Percentiles rank a stretch among this genome's conserved stretches.
phyloP scores from a whole-genome alignment of 768 basidiomycete genomes.

The Termitomyces sp. region DNA sequence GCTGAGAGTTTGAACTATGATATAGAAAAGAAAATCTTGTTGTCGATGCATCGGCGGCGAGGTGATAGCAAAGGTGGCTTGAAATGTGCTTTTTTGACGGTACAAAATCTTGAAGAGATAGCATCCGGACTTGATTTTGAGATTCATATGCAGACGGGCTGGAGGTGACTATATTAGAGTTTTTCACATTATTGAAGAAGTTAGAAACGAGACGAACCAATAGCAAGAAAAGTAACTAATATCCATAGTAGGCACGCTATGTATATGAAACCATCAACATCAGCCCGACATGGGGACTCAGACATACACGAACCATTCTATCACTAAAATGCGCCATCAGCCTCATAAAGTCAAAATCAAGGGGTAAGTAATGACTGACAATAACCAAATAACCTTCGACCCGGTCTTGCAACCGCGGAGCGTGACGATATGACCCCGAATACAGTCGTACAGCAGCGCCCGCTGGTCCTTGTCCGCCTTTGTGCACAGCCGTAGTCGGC shows the following conservation, averaged over 20 bases:
- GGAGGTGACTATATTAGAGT: background rate
- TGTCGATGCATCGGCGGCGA: background rate
- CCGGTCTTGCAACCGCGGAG: conserved; percentile 89
- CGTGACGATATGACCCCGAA: conserved; percentile 82
- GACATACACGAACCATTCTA: background rate
- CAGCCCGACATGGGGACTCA: background rate
- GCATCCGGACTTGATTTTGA: background rate
- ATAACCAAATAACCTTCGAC: conserved; percentile 89
- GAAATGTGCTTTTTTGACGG: background rate
- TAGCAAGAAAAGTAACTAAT: background rate
- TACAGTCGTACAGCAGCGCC: conserved; percentile 76
- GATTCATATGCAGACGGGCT: background rate
- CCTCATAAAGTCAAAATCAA: too few relatives aligned
- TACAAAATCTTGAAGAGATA: background rate
- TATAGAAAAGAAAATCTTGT: background rate
- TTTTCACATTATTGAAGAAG: too few relatives aligned
- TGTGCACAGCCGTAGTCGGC: background rate
- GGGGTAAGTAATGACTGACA: conserved; percentile 30
- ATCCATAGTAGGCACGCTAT: background rate
- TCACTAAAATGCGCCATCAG: too few relatives aligned
- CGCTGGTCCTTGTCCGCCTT: conserved; percentile 87
- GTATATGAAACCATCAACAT: background rate
- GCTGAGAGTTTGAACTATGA: background rate
- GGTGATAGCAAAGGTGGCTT: background rate
- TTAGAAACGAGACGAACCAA: background rate